Conservation (phyloP, 2,329 filamentous ascomycete genomes). For the Aspergillus thermomutatus region DNA sequence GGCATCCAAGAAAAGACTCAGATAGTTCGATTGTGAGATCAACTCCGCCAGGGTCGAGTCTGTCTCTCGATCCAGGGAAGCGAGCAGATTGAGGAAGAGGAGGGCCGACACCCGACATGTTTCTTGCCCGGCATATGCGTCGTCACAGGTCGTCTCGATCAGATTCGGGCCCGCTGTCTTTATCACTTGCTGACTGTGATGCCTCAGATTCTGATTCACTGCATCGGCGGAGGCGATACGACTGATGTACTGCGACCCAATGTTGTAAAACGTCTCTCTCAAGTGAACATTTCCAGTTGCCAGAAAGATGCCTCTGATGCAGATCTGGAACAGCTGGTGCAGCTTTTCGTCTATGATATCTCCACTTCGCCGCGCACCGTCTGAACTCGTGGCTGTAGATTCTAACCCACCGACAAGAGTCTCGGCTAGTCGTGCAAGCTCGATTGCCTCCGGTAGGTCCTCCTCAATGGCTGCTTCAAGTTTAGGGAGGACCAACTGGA, state of each 20-base stretch:
- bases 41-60: slow-evolving; percentile 72
- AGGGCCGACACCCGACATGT: slow-evolving; percentile 81
- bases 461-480: slow-evolving; percentile 73
- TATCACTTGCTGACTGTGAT: slow-evolving; percentile 63
- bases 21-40: slow-evolving; percentile 82
- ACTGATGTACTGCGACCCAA: slow-evolving; percentile 80
- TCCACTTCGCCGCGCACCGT: slow-evolving; percentile 47
- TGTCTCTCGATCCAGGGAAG: slow-evolving; percentile 69
- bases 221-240: slow-evolving; percentile 56
- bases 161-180: slow-evolving; percentile 78
- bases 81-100: slow-evolving; percentile 74
- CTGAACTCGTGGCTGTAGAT: slow-evolving; percentile 33
- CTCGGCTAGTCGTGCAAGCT: slow-evolving; percentile 74
- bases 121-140: slow-evolving; percentile 81
- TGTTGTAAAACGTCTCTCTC: slow-evolving; percentile 83
- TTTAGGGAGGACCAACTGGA: slow-evolving; percentile 85
- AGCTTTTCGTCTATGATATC: slow-evolving; percentile 84
- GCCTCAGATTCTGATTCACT: slow-evolving; percentile 45
- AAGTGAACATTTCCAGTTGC: slow-evolving; percentile 68
- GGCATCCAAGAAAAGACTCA: slow-evolving; percentile 84
- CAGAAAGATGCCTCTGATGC: slow-evolving; percentile 73
- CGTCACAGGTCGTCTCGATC: slow-evolving; percentile 85
- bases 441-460: slow-evolving; percentile 65
- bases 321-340: slow-evolving; percentile 86
- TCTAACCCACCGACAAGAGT: slow-evolving; percentile 52